Percentiles rank a stretch among this genome's conserved stretches.
phyloP scores from a whole-genome alignment of 257 asterid genomes.

The Primulina huaijiensis region DNA sequence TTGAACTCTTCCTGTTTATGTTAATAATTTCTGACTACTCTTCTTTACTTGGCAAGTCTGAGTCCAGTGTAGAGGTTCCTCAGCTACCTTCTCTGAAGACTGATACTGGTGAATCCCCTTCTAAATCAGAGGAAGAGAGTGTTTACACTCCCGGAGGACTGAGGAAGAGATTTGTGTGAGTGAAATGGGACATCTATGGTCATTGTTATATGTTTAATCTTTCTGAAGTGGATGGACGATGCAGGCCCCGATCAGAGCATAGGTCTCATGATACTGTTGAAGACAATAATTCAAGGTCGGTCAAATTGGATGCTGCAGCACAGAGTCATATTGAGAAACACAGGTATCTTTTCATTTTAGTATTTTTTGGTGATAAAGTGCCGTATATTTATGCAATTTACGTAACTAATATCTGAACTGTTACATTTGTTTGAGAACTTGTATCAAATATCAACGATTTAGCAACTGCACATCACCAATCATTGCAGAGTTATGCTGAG shows the following conservation, averaged over 20 bases:
- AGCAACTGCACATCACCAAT: not conserved
- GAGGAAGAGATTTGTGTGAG: constrained; percentile 77
- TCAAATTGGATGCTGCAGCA: constrained; percentile 83
- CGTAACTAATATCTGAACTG: not conserved
- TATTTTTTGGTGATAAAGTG: not conserved
- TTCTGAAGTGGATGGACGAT: constrained; percentile 23
- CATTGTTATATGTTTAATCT: not conserved
- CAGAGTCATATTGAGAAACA: constrained; percentile 78
- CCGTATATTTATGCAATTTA: not conserved
- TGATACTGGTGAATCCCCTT: constrained; percentile 19
- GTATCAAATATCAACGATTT: too few species aligned
- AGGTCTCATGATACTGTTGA: constrained; percentile 31
- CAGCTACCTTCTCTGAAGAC: constrained; percentile 42
- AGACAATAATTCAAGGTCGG: constrained; percentile 39
- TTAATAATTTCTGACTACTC: constrained; percentile 17
- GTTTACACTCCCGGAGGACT: constrained; percentile 56
- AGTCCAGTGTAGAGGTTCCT: constrained; percentile 41
- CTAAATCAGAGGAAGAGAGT: constrained; percentile 45
- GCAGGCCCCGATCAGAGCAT: constrained; percentile 56
- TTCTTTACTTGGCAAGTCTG: constrained; percentile 30
- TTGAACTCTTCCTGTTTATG: not conserved
- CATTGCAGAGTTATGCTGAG: not conserved
- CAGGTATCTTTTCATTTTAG: constrained; percentile 40
- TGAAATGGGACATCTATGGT: constrained; percentile 10
- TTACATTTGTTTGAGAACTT: not conserved